phyloP scores from a whole-genome alignment of 441 rosid species.

The Capsella rubella region DNA sequence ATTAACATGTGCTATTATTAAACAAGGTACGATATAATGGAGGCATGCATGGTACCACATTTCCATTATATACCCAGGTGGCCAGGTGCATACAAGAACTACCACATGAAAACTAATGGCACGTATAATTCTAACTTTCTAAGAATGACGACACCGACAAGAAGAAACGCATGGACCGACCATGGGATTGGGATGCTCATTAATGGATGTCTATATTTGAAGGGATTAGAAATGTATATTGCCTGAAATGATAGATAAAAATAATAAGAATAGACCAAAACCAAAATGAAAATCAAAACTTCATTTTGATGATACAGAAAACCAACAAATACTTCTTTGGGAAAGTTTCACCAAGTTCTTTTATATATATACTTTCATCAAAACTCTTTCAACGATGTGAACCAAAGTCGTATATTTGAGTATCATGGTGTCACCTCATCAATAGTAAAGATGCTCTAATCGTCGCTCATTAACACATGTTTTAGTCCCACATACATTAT shows the following conservation, averaged over 20 bases:
- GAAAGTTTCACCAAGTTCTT: no score
- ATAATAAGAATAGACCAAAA: neutral
- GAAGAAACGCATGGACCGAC: neutral
- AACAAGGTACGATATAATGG: neutral
- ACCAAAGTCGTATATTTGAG: no score
- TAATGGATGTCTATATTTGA: neutral
- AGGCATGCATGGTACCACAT: neutral
- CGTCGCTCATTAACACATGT: no score
- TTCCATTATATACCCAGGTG: neutral
- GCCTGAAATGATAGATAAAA: neutral
- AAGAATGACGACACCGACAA: constrained; percentile 11
- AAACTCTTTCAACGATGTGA: no score
- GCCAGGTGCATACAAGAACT: neutral
- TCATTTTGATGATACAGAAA: no score
- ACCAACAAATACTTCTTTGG: no score
- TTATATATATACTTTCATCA: no score
- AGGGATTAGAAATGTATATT: neutral
- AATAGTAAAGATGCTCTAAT: no score
- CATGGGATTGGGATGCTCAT: neutral
- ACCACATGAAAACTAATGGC: constrained; percentile 12
- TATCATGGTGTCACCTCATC: no score
- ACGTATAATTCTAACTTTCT: neutral
- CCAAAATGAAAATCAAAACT: no score
- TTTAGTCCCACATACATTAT: no score
- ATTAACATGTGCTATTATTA: neutral